Evolutionary conservation across 208 protist genomes (phyloP), one percentile per base, ranked within the genome.

Genomic region (Trypanosoma grayi): DNA sequence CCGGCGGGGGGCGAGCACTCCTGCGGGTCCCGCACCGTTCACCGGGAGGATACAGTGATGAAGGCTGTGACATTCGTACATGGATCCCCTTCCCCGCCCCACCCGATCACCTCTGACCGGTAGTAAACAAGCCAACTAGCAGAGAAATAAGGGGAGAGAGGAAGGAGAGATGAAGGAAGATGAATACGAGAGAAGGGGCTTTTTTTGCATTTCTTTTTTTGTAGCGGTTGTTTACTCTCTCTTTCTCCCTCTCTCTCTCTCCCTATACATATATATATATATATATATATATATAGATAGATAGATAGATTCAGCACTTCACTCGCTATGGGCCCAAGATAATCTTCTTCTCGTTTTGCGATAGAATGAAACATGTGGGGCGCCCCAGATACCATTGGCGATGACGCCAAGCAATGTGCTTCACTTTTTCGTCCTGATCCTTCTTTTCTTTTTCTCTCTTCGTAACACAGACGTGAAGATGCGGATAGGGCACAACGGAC

Each of bases 41-140:
- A 72, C 8, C 13, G 57, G 66, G 27, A 72, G 58, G 45, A 60
- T 45, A 2, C 34, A 55, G 51, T 72, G 66, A 28, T 60, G 57
- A 37, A 40, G 33, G 46, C 65, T 45, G 34, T 55, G 41, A 43
- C 66, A 72, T 37, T 72, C 66, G 13, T 60, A 30, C 47, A 72
- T 60, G 6, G 7, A 39, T 11, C 27, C 20, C 18, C 40, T 60
- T 24, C 10, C 11, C 10, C 11, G 13, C 37, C 20, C 39, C 20
- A n/a, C 20, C 6, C 20, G 39, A 22, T 43, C 20, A 2, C 10
- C 39, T 43, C 39, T n/a, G 16, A 5, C 39, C 10, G 4, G 14
- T 14, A 34, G 18, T 39, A 20, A 28, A 10, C 48, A 40, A 31
- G 11, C 31, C 13, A 1, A 4, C 48, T 10, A 39, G 24, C 30